Evolutionary conservation across 2,329 filamentous ascomycete species (phyloP).

Genomic region (Fusarium citri): DNA sequence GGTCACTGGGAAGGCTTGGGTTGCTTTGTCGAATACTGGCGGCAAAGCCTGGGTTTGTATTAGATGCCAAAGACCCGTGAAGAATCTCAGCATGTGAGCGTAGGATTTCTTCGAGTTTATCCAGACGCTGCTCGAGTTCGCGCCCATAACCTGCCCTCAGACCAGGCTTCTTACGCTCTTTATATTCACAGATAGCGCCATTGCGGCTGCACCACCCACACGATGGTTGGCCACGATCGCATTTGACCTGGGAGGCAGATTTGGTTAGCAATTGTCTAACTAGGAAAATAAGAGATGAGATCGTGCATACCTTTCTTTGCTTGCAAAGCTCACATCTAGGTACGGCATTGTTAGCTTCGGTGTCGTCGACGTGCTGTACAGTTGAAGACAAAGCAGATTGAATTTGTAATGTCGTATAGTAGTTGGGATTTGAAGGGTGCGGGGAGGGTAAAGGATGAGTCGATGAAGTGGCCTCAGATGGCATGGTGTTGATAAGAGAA

Average conservation of each 20-base stretch:
- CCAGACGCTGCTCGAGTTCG: constrained; percentile 78
- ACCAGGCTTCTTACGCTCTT: constrained; percentile 75
- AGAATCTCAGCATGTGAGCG: constrained; percentile 75
- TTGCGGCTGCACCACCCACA: constrained; percentile 77
- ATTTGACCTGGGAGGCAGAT: constrained; percentile 69
- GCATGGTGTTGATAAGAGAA: constrained; percentile 37
- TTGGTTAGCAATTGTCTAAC: constrained; percentile 17
- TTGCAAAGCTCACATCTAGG: constrained; percentile 81
- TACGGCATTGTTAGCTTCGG: constrained; percentile 52
- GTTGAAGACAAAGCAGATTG: constrained; percentile 32
- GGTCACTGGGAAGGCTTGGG: constrained; percentile 65
- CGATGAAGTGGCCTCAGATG: constrained; percentile 27
- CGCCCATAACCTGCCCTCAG: constrained; percentile 76
- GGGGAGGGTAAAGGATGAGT: constrained; percentile 34
- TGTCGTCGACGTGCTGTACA: constrained; percentile 26
- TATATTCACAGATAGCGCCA: constrained; percentile 73
- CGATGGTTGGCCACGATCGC: constrained; percentile 79
- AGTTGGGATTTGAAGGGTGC: constrained; percentile 24
- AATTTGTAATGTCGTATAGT: constrained; percentile 16
- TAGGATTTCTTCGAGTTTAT: constrained; percentile 75
- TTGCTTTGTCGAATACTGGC: constrained; percentile 62
- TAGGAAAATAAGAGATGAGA: not conserved
- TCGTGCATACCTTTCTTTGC: constrained; percentile 74
- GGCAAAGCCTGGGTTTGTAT: constrained; percentile 50
- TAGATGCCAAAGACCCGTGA: constrained; percentile 63